A percentile compares a stretch with the other conserved stretches of the same genome.
These are phyloP conservation scores for Knoxia roxburghii DNA, from an alignment of 257 asterid genomes.

Conservation along the genomic window DNA sequence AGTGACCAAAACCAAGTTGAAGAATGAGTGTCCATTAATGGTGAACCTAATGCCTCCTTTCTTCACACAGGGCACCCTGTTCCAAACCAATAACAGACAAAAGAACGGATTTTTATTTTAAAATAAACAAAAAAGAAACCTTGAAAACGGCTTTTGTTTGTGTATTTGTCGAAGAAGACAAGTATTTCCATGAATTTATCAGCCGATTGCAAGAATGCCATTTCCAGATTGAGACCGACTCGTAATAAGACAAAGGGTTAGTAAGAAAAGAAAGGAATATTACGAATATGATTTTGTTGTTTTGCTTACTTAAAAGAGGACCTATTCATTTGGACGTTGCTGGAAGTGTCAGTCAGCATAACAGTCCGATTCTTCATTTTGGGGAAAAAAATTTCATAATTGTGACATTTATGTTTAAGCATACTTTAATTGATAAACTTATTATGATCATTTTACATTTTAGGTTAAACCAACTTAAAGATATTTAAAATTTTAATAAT, in stretches of 20 bases:
- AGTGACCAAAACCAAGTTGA: constrained; percentile 46
- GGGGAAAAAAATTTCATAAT: too few relatives aligned
- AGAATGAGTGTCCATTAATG: constrained; percentile 46
- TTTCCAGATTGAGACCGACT: background rate
- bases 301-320: too few relatives aligned
- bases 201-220: background rate
- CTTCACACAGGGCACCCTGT: constrained; percentile 43
- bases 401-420: too few relatives aligned
- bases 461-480: too few relatives aligned
- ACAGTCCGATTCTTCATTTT: too few relatives aligned
- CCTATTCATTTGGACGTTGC: too few relatives aligned
- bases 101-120: background rate
- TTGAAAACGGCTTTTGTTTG: background rate
- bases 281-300: too few relatives aligned
- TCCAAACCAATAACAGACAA: background rate
- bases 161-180: background rate
- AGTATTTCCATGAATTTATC: background rate
- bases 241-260: background rate
- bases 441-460: too few relatives aligned
- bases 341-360: too few relatives aligned
- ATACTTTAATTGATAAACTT: too few relatives aligned
- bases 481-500: too few relatives aligned
- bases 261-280: background rate
- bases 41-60: constrained; percentile 47
- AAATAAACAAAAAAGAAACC: background rate